phyloP scores from a whole-genome alignment of 148 eudicot genomes.

The Salicornia ramosissima region DNA sequence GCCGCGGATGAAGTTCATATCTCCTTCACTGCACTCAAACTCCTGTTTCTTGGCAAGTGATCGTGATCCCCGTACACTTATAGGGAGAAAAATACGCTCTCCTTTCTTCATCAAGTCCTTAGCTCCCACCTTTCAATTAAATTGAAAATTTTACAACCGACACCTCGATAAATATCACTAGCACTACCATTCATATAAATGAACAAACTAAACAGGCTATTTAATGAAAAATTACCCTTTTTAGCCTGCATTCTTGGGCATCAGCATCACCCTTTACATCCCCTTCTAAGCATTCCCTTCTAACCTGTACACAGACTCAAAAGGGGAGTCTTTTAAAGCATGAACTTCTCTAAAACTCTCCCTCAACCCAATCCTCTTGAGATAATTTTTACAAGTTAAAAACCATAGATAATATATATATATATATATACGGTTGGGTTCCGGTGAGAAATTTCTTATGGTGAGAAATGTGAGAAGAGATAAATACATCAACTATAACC shows the following conservation, averaged over 20 bases:
- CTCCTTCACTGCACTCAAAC: slow-evolving; percentile 46
- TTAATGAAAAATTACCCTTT: slow-evolving; percentile 50
- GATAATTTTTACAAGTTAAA: no score
- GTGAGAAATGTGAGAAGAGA: no score
- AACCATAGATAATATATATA: no score
- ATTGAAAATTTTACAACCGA: not conserved
- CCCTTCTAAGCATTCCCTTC: slow-evolving; percentile 45
- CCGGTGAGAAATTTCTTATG: no score
- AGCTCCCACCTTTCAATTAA: slow-evolving; percentile 57
- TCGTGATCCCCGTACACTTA: slow-evolving; percentile 50
- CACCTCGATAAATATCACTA: not conserved
- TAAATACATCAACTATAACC: no score
- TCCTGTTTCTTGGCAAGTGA: slow-evolving; percentile 33
- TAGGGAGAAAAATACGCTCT: slow-evolving; percentile 71
- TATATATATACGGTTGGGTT: no score
- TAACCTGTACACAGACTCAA: slow-evolving; percentile 46
- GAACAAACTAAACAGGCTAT: not conserved
- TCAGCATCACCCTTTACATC: slow-evolving; percentile 21
- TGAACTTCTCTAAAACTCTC: not conserved
- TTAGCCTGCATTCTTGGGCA: slow-evolving; percentile 34
- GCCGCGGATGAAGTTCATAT: slow-evolving; percentile 49
- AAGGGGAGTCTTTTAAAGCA: not conserved
- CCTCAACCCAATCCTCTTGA: not conserved
- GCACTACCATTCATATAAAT: not conserved
- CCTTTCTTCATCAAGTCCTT: slow-evolving; percentile 69